A percentile compares a stretch with the other conserved stretches of the same genome.
These are phyloP conservation scores for Pichia californica DNA, from an alignment of 805 yeast species.

Conservation along the genomic window DNA sequence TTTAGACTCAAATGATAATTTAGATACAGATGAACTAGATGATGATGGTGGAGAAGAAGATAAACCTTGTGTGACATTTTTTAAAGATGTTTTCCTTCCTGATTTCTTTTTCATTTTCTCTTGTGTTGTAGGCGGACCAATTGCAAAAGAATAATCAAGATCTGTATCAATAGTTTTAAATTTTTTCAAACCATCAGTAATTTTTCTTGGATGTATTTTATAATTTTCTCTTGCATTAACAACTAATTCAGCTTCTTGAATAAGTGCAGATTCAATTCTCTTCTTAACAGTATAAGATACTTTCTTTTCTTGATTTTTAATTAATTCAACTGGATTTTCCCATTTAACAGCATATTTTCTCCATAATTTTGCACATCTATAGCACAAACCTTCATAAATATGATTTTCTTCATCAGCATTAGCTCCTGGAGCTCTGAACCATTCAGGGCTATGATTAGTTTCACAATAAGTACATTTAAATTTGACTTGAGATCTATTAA, in stretches of 20 bases:
- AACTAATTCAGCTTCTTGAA: slow-evolving; percentile 55
- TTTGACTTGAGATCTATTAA: slow-evolving; percentile 30
- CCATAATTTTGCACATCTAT: slow-evolving; percentile 88
- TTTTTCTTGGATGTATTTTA: slow-evolving; percentile 16
- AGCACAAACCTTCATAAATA: slow-evolving; percentile 59
- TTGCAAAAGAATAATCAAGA: slow-evolving; percentile 5
- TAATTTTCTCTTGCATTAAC: slow-evolving; percentile 40
- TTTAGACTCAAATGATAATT: neutral
- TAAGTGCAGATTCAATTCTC: slow-evolving; percentile 58
- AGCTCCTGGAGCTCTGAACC: slow-evolving; percentile 70
- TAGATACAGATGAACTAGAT: neutral
- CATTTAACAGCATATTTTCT: slow-evolving; percentile 81
- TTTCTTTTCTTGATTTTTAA: slow-evolving; percentile 38
- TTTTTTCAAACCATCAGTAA: slow-evolving; percentile 1
- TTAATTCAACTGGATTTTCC: slow-evolving; percentile 70
- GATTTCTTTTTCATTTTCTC: slow-evolving; percentile 5
- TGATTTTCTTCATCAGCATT: slow-evolving; percentile 30
- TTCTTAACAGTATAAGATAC: slow-evolving; percentile 35
- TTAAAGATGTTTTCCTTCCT: neutral
- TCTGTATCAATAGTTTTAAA: slow-evolving; percentile 14
- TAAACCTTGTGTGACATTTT: neutral
- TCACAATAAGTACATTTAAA: slow-evolving; percentile 71
- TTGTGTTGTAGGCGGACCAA: no score
- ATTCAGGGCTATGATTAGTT: slow-evolving; percentile 46
- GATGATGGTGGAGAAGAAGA: neutral